Evolutionary conservation across 1,284 basidiomycete species (phyloP), one percentile per base, ranked within the genome.

Genomic region (Cryptococcus jaspeensis): DNA sequence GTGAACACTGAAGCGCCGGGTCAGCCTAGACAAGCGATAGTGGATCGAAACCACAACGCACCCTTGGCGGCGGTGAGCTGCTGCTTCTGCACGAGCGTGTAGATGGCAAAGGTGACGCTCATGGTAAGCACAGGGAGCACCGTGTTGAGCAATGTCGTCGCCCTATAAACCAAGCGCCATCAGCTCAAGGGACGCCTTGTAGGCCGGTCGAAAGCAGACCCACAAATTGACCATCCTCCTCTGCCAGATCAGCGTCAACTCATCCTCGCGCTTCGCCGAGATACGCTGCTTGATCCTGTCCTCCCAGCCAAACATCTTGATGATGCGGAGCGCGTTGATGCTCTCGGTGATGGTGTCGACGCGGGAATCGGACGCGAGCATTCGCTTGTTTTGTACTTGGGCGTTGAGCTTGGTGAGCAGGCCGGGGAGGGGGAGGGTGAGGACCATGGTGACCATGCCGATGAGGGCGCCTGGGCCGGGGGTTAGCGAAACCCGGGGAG

Each of bases 221-320:
- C 46, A 73, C 72, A 73, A 58, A n/a, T 59, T 66, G 53, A 71
- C 62, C 22, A 76, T 44, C 52, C 74, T 61, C 42, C 73, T 58
- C 55, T 70, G 61, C 72, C 71, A 74, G 35, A 74, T 72, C 32
- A 73, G 81, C 0, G 62, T 59, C 13, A 89, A 72, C 72, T 89
- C 87, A 5, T 80, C 79, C 53, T 85, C 83, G 75, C 77, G 71
- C 61, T 81, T 83, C n/a, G 78, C 79, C 15, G 79, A 75, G 40
- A 86, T 77, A 50, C 80, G 78, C 22, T 78, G 73, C 55, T 82
- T 79, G 72, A 84, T 81, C 61, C 82, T 81, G 18, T 74, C 73
- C 66, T 86, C 85, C 85, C 85, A 86, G 9, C 83, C 86, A 62
- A 88, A 88, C 62, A 88, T 81, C 74, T 88, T 87, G 73, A 86